phyloP scores from a whole-genome alignment of 331 rosid species.

The Malus hybrid region DNA sequence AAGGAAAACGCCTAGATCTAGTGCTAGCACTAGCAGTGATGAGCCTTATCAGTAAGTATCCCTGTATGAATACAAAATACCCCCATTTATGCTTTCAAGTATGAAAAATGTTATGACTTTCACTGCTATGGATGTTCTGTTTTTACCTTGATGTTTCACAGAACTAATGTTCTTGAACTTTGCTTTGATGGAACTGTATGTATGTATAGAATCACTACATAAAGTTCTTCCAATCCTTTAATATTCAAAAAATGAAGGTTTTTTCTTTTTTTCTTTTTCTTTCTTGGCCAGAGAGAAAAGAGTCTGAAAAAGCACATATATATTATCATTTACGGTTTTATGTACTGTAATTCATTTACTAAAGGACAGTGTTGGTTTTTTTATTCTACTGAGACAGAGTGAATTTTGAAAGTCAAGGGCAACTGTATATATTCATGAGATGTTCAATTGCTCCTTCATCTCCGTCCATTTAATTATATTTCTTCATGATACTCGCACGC shows the following conservation, averaged over 20 bases:
- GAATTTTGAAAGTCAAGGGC: neutral
- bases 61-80: neutral
- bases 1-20: neutral
- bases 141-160: neutral
- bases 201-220: neutral
- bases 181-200: neutral
- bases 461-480: neutral
- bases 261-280: too few species aligned
- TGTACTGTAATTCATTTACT: neutral
- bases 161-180: neutral
- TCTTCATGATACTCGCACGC: neutral
- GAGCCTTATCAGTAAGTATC: neutral
- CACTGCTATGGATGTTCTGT: neutral
- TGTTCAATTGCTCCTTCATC: neutral
- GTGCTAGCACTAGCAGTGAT: neutral
- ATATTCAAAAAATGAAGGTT: too few species aligned
- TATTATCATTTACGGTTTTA: neutral
- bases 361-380: neutral
- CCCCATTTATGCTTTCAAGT: neutral
- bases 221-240: neutral
- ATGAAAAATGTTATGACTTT: neutral
- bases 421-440: neutral
- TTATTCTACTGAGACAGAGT: neutral
- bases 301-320: neutral
- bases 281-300: neutral